These are phyloP conservation scores for Mycena latifolia DNA, from an alignment of 768 basidiomycete species.

Conservation along the genomic window DNA sequence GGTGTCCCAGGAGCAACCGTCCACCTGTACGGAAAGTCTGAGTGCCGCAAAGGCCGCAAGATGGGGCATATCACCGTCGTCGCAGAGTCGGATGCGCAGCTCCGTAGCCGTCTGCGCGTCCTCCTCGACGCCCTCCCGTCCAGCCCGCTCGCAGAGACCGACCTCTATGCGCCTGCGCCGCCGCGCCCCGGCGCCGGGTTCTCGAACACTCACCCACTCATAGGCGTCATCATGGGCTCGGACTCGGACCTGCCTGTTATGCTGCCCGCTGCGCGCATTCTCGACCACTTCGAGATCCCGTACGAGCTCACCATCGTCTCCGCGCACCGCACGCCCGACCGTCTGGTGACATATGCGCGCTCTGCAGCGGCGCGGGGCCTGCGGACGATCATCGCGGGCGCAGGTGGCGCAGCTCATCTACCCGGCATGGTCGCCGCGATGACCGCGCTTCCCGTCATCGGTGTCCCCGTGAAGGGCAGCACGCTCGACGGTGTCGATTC, in stretches of 20 bases:
- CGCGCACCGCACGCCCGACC: constrained; percentile 93
- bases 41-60: constrained; percentile 91
- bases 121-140: constrained; percentile 77
- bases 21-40: constrained; percentile 96
- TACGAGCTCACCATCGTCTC: constrained; percentile 97
- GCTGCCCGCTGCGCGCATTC: constrained; percentile 87
- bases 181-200: constrained; percentile 61
- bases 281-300: constrained; percentile 85
- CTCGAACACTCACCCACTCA: constrained; percentile 79
- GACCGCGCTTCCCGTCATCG: constrained; percentile 93
- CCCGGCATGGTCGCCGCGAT: constrained; percentile 99
- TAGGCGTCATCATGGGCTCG: constrained; percentile 98
- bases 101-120: constrained; percentile 75
- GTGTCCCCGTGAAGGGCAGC: constrained; percentile 97
- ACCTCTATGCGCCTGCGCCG: constrained; percentile 62
- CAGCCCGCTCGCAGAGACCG: constrained; percentile 59
- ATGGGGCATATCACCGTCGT: constrained; percentile 98
- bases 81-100: constrained; percentile 82
- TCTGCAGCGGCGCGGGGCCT: constrained; percentile 77
- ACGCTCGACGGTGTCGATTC: constrained; percentile 96
- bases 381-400: constrained; percentile 90
- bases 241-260: constrained; percentile 98
- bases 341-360: constrained; percentile 86
- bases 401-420: constrained; percentile 98
- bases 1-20: constrained; percentile 79